Conservation (phyloP, 371 early-diverging fungal species). For the Lichtheimia corymbifera region DNA sequence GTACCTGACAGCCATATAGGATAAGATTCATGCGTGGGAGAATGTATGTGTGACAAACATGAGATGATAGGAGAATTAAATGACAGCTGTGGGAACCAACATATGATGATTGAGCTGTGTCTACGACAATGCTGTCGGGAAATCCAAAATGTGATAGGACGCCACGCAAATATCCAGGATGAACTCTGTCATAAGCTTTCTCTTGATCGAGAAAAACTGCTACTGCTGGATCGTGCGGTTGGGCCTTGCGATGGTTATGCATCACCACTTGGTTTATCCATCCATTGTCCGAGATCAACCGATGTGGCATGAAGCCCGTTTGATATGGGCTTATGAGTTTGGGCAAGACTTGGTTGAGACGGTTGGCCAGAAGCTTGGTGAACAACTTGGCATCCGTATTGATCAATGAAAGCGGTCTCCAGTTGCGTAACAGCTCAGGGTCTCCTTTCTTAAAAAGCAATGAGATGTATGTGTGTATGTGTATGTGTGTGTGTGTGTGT, state of each 20-base stretch:
- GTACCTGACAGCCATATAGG: no score
- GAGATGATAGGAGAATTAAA: no score
- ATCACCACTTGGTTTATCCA: background rate
- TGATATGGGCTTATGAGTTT: slow-evolving; percentile 14
- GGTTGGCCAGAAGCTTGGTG: slow-evolving; percentile 13
- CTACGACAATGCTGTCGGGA: no score
- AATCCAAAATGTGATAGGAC: slow-evolving; percentile 4
- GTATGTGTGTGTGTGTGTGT: no score
- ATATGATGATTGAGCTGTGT: no score
- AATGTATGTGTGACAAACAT: no score
- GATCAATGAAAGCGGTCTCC: slow-evolving; percentile 27
- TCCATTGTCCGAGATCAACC: slow-evolving; percentile 19
- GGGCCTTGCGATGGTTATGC: background rate
- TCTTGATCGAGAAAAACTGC: slow-evolving; percentile 11
- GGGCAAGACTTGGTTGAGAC: background rate
- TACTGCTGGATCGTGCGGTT: background rate
- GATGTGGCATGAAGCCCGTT: slow-evolving; percentile 18
- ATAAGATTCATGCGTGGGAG: no score
- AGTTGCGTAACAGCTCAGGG: slow-evolving; percentile 14
- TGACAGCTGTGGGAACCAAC: no score
- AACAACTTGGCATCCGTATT: slow-evolving; percentile 19
- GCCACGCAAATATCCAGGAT: slow-evolving; percentile 11
- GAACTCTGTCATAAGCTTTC: slow-evolving; percentile 17
- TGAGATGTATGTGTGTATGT: no score
- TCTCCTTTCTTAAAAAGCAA: slow-evolving; percentile 29